Percentiles rank a stretch among this genome's conserved stretches.
These are phyloP conservation scores for Coemansia sp. DNA, from an alignment of 192 early-diverging fungal species.

Conservation along the genomic window DNA sequence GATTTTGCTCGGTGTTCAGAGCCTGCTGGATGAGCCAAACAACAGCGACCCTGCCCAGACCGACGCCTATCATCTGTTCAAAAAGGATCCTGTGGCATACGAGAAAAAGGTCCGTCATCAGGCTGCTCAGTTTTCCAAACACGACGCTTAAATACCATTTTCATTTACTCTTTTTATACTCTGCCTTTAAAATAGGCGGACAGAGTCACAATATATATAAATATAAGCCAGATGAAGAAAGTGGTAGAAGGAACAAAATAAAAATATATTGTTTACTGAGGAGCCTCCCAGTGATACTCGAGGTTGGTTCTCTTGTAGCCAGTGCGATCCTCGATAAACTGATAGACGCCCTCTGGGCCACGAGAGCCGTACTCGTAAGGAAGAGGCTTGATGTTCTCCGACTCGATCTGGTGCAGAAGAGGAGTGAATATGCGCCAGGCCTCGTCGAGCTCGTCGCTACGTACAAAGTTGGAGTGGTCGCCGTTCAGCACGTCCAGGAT, in stretches of 20 bases:
- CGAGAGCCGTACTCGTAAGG: slow-evolving; percentile 78
- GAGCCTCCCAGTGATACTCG: slow-evolving; percentile 48
- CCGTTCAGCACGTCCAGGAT: slow-evolving; percentile 86
- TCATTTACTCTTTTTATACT: background rate
- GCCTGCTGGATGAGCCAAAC: slow-evolving; percentile 89
- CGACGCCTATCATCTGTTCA: slow-evolving; percentile 45
- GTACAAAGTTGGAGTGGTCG: slow-evolving; percentile 93
- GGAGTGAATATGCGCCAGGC: slow-evolving; percentile 98
- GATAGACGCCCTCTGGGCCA: slow-evolving; percentile 71
- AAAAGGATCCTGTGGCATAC: slow-evolving; percentile 57
- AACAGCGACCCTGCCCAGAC: slow-evolving; percentile 78
- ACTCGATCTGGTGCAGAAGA: slow-evolving; percentile 81
- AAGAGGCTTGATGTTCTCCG: slow-evolving; percentile 57
- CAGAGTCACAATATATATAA: background rate
- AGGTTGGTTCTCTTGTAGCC: slow-evolving; percentile 42
- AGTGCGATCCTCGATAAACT: slow-evolving; percentile 57
- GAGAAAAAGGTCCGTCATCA: slow-evolving; percentile 62
- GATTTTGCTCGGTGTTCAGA: slow-evolving; percentile 92
- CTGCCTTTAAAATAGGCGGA: background rate
- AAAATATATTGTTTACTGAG: slow-evolving; percentile 17
- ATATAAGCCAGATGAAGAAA: background rate
- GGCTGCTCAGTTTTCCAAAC: slow-evolving; percentile 47
- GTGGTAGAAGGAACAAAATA: background rate
- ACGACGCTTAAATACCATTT: background rate
- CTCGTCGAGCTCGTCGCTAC: slow-evolving; percentile 83